phyloP scores from a whole-genome alignment of 306 rosid species.

The Fagus sylvatica region DNA sequence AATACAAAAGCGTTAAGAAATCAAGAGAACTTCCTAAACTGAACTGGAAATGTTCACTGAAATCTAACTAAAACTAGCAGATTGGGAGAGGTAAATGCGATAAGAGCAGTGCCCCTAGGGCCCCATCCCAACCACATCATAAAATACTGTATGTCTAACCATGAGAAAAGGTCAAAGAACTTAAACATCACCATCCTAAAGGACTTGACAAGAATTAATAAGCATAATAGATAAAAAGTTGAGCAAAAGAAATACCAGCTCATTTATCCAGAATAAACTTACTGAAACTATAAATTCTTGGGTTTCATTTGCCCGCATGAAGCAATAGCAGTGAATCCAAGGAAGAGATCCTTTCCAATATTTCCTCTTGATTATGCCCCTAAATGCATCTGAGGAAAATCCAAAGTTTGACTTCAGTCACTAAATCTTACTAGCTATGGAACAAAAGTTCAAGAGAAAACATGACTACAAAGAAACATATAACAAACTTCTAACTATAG shows the following conservation, averaged over 20 bases:
- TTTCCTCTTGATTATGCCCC: conserved; percentile 55
- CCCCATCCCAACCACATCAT: conserved; percentile 5
- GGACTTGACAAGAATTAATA: background rate
- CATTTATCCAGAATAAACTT: conserved; percentile 35
- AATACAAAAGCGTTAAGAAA: background rate
- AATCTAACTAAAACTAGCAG: background rate
- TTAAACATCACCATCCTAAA: background rate
- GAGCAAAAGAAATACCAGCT: background rate
- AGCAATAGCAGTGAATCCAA: conserved; percentile 91
- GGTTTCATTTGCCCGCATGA: conserved; percentile 79
- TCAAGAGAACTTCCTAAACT: background rate
- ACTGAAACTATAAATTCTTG: conserved; percentile 66
- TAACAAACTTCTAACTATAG: background rate
- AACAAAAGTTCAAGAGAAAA: background rate
- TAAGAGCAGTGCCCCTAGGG: conserved; percentile 5
- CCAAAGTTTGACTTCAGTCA: conserved; percentile 17
- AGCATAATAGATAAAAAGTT: background rate
- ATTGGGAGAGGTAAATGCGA: background rate
- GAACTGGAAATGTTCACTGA: background rate
- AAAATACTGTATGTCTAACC: conserved; percentile 9
- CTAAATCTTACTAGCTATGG: conserved; percentile 4
- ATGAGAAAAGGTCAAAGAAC: conserved; percentile 7
- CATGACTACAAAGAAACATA: background rate
- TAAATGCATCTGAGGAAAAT: conserved; percentile 66
- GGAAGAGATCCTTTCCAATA: conserved; percentile 83